phyloP scores from a whole-genome alignment of 2,329 filamentous ascomycete genomes.

The Fusarium mundagurra region DNA sequence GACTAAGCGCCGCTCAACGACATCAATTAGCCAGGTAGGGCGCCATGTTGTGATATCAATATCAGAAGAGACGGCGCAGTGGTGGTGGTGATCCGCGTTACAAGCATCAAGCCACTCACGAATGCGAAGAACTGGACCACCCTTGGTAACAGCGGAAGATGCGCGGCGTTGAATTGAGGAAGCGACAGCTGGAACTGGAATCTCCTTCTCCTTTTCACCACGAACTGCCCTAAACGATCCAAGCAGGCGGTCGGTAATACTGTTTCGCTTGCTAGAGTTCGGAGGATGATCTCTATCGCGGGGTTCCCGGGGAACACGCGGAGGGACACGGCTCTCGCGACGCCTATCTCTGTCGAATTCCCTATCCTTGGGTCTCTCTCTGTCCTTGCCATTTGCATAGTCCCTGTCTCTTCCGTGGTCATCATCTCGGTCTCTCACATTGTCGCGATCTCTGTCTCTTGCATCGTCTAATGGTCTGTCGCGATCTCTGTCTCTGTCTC shows the following conservation, averaged over 20 bases:
- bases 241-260: conserved; percentile 53
- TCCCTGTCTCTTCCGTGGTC: conserved; percentile 12
- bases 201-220: conserved; percentile 40
- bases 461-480: conserved; percentile 6
- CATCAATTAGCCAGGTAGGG: conserved; percentile 55
- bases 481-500: conserved; percentile 8
- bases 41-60: conserved; percentile 48
- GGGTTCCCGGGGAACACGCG: conserved; percentile 27
- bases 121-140: conserved; percentile 52
- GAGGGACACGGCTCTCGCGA: conserved; percentile 35
- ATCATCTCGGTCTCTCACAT: conserved; percentile 26
- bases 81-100: conserved; percentile 53
- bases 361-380: conserved; percentile 17
- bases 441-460: conserved; percentile 13
- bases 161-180: conserved; percentile 45
- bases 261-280: conserved; percentile 50
- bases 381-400: conserved; percentile 4
- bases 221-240: conserved; percentile 48
- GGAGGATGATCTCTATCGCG: conserved; percentile 35
- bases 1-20: conserved; percentile 52
- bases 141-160: conserved; percentile 45
- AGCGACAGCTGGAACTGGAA: conserved; percentile 20
- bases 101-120: conserved; percentile 57
- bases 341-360: conserved; percentile 38
- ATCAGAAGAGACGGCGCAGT: conserved; percentile 48